Base-by-base conservation (phyloP, 2,329 filamentous ascomycete genomes). In the Fusarium anguioides region DNA sequence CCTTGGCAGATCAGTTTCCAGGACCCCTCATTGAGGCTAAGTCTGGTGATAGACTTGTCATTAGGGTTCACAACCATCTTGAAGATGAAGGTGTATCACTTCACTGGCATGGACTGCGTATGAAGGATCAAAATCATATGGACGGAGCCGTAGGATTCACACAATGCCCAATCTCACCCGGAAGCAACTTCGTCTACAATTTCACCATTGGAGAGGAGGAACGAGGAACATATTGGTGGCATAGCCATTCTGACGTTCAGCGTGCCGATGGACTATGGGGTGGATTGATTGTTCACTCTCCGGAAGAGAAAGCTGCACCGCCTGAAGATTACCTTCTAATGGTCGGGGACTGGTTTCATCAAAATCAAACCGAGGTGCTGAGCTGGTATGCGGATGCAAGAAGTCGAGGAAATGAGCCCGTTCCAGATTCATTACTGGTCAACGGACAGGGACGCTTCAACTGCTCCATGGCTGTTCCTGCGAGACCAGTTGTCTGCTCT, bases 131-230 rank as follows among this genome's bases (percentile, higher is more conserved):
- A 2, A 60, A 60, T 12, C 9, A 0, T 1, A 60, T 60, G 58
- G 58, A 60, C 4, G 58, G 58, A 1, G 58, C 55, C 12, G 39
- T 45, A 6, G 58, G 58, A 3, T 26, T 60, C 17, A 60, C 58
- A 6, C 58, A 60, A 10, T 33, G 36, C 1, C 18, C 20, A 0
- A 21, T 46, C 8, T 4, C 6, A 9, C 26, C 45, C 0, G 5
- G 1, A 0, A 26, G n/a, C 4, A 29, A 1, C 0, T 60, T 60
- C 10, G 17, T 17, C 0, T 60, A 60, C 11, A 31, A 41, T 3
- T 45, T 60, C 1, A 53, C 55, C 2, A 31, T 60, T 3, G 55
- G 46, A 2, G 5, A 39, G 0, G 17, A 60, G 2, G 58, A 60
- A 15, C 2, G n/a, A 3, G 58, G 58, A 0, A 60, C 55, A 0